Percentiles rank a stretch among this genome's conserved stretches.
Evolutionary conservation across 2,329 filamentous ascomycete genomes (phyloP).

Genomic region (Apiospora malaysiana): DNA sequence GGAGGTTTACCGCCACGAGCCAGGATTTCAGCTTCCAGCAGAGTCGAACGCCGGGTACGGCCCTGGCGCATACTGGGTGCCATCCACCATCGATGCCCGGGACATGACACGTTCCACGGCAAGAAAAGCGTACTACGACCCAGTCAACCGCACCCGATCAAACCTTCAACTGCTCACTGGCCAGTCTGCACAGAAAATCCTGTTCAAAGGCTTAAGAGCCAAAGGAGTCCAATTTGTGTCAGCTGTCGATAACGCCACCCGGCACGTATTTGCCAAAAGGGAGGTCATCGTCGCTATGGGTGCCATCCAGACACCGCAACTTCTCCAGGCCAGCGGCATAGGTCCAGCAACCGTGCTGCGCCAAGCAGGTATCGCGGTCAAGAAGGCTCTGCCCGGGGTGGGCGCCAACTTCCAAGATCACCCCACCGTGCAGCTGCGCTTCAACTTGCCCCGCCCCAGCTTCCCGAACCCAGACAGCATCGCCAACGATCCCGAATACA

Average conservation of each 20-base stretch:
- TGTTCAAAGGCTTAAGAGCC: background rate
- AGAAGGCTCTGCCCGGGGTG: conserved; percentile 27
- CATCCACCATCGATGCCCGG: background rate
- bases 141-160: background rate
- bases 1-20: background rate
- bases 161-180: background rate
- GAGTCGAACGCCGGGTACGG: background rate
- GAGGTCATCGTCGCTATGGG: background rate
- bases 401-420: conserved; percentile 35
- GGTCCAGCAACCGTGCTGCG: background rate
- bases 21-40: background rate
- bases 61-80: background rate
- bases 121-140: background rate
- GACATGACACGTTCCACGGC: background rate
- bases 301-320: background rate
- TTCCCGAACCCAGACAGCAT: conserved; percentile 23
- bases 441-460: conserved; percentile 20
- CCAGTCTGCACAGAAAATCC: background rate
- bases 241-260: background rate
- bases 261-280: background rate
- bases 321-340: background rate
- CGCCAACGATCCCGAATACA: conserved; percentile 29
- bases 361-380: conserved; percentile 19
- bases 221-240: background rate
- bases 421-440: conserved; percentile 26